Percentiles rank a stretch among this genome's conserved stretches.
Evolutionary conservation across 805 yeast species (phyloP).

Genomic region (Candida odintsovae): DNA sequence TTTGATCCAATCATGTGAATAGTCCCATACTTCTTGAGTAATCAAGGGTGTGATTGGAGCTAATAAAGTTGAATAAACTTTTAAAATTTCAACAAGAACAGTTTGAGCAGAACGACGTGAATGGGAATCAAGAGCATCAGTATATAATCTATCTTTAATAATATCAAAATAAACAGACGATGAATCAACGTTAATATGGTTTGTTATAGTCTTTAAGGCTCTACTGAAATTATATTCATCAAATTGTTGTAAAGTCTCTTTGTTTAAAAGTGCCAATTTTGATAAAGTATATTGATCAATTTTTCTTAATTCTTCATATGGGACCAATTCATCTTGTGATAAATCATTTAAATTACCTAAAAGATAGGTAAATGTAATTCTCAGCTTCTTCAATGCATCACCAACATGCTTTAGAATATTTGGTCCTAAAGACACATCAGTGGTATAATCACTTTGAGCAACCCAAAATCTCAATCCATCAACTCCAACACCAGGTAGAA

Average conservation of each 20-base stretch:
- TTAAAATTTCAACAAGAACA: slow-evolving; percentile 54
- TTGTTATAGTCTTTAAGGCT: slow-evolving; percentile 60
- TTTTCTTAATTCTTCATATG: slow-evolving; percentile 32
- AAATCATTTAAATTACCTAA: slow-evolving; percentile 67
- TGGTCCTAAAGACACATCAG: slow-evolving; percentile 72
- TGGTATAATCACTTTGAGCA: slow-evolving; percentile 81
- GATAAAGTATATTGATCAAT: slow-evolving; percentile 63
- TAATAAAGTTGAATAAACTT: slow-evolving; percentile 57
- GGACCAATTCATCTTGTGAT: slow-evolving; percentile 28
- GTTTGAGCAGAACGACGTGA: slow-evolving; percentile 58
- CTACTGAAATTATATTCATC: slow-evolving; percentile 58
- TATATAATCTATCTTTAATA: slow-evolving; percentile 79
- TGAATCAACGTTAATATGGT: slow-evolving; percentile 67
- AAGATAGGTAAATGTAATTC: slow-evolving; percentile 75
- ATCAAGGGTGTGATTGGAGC: slow-evolving; percentile 81
- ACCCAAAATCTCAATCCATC: slow-evolving; percentile 91
- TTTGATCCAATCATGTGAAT: slow-evolving; percentile 30
- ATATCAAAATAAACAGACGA: slow-evolving; percentile 85
- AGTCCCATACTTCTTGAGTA: slow-evolving; percentile 85
- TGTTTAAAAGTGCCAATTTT: slow-evolving; percentile 43
- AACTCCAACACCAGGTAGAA: slow-evolving; percentile 57
- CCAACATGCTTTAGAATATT: slow-evolving; percentile 69
- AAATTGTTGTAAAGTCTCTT: slow-evolving; percentile 39
- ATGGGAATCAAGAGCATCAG: slow-evolving; percentile 44
- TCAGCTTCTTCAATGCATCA: slow-evolving; percentile 72